Conservation (phyloP, 83 land plant genomes). For the Thuja plicata region DNA sequence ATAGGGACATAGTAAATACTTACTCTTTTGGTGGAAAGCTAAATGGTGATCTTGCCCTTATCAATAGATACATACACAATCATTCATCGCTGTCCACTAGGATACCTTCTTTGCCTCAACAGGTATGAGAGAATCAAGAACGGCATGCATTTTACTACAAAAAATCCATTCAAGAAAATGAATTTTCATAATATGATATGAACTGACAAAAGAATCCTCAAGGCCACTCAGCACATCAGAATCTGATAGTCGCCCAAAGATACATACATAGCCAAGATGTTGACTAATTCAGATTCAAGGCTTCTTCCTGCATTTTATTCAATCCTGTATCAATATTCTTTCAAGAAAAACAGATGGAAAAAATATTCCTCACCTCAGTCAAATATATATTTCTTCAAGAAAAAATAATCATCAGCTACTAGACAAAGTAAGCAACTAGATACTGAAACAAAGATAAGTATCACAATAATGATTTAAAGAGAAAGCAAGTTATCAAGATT, state of each 20-base stretch:
- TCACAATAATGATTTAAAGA: neutral
- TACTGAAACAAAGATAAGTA: neutral
- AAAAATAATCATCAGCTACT: neutral
- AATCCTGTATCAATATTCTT: neutral
- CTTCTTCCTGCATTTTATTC: constrained; percentile 8
- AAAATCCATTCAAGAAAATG: neutral
- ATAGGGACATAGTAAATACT: neutral
- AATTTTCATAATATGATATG: neutral
- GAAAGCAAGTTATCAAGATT: neutral
- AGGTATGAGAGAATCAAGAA: neutral
- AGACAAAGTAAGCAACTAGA: neutral
- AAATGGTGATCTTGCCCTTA: neutral
- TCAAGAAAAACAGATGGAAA: neutral
- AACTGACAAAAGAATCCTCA: constrained; percentile 7
- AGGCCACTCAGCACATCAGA: neutral
- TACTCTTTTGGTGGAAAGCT: constrained; percentile 1
- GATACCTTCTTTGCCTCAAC: neutral
- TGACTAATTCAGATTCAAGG: constrained; percentile 2
- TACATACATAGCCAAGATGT: neutral
- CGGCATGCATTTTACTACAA: neutral
- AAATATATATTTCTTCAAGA: neutral
- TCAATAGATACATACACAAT: neutral
- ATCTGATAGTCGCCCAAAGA: neutral
- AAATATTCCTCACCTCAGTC: neutral
- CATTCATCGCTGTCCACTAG: neutral